These are phyloP conservation scores for Sungouiozyma intestinalis DNA, from an alignment of 805 yeast species.

Conservation along the genomic window DNA sequence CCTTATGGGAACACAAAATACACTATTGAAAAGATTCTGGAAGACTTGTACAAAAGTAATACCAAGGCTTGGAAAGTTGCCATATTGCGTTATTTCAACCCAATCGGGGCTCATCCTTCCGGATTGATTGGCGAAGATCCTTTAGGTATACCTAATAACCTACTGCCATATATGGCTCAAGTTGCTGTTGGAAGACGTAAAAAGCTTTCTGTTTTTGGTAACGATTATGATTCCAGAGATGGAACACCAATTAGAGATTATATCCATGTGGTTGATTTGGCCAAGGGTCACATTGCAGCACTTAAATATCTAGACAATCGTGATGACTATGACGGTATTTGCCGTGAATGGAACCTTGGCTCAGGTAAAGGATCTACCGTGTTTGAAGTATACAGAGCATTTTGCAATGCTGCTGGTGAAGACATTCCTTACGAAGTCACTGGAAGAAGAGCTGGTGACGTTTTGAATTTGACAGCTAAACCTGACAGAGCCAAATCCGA, in stretches of 20 bases:
- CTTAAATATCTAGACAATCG: conserved; percentile 38
- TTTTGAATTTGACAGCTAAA: conserved; percentile 61
- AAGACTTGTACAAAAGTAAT: conserved; percentile 42
- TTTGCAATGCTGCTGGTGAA: conserved; percentile 53
- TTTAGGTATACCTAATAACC: conserved; percentile 63
- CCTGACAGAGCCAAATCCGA: conserved; percentile 57
- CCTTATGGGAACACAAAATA: conserved; percentile 72
- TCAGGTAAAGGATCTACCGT: conserved; percentile 77
- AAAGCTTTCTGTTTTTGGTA: conserved; percentile 58
- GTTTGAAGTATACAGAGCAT: conserved; percentile 56
- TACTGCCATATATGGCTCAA: conserved; percentile 66
- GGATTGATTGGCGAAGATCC: conserved; percentile 79
- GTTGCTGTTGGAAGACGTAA: conserved; percentile 66
- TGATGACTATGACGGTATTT: conserved; percentile 36
- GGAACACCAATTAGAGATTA: conserved; percentile 80
- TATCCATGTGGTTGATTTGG: conserved; percentile 71
- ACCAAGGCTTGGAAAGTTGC: conserved; percentile 39
- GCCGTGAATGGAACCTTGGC: conserved; percentile 76
- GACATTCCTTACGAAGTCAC: conserved; percentile 55
- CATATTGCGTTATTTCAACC: conserved; percentile 68
- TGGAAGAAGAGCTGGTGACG: conserved; percentile 68
- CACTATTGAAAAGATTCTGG: conserved; percentile 50
- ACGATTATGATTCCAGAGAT: conserved; percentile 59
- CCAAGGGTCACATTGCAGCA: conserved; percentile 68
- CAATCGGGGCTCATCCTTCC: conserved; percentile 79